A percentile compares a stretch with the other conserved stretches of the same genome.
Conservation (phyloP, 176 grass and related monocot species). For the Lolium multiflorum region DNA sequence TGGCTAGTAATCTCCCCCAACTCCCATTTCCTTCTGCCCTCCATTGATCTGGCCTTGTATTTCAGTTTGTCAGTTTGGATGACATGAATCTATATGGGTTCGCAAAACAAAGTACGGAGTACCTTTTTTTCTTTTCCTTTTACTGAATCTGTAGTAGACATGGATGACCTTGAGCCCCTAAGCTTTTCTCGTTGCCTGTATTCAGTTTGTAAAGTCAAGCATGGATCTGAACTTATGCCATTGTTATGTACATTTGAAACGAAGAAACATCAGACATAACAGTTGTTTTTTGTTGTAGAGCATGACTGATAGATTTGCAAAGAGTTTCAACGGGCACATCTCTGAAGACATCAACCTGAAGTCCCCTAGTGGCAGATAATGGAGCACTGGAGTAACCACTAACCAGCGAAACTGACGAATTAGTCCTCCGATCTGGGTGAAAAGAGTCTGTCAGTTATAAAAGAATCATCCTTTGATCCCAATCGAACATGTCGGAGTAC, state of each 20-base stretch:
- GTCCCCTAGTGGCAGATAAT: slow-evolving; percentile 26
- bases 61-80: neutral
- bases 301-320: slow-evolving; percentile 44
- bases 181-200: slow-evolving; percentile 8
- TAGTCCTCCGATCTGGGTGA: slow-evolving; percentile 42
- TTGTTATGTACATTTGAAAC: neutral
- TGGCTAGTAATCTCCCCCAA: slow-evolving; percentile 30
- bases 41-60: neutral
- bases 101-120: neutral
- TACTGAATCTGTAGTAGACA: neutral
- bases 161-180: neutral
- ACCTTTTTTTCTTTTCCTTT: neutral
- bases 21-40: neutral
- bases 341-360: slow-evolving; percentile 38
- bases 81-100: neutral
- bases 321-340: slow-evolving; percentile 54
- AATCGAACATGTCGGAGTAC: no score
- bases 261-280: neutral
- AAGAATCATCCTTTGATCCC: neutral
- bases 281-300: slow-evolving; percentile 8
- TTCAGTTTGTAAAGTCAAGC: neutral
- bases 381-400: slow-evolving; percentile 36
- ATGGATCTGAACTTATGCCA: neutral
- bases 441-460: slow-evolving; percentile 40
- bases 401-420: neutral